Base-by-base conservation (phyloP, 805 yeast species). In the Torulaspora indica region DNA sequence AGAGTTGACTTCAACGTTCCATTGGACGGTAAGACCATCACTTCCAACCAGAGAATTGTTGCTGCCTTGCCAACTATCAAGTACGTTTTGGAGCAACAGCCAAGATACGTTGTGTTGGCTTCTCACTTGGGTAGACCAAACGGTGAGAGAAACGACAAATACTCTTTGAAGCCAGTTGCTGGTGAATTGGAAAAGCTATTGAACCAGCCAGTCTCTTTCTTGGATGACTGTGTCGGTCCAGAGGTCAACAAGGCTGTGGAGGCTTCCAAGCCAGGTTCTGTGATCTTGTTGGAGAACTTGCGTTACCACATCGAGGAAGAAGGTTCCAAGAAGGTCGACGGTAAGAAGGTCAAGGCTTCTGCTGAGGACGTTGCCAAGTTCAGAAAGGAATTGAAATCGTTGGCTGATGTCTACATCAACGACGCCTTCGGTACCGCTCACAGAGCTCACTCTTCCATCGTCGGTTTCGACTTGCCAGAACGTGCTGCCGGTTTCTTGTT, bases 401-500 rank as follows among this genome's bases (percentile, higher is more conserved):
- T 93, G 64, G 98, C 97, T 57, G 99, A 93, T 64, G 95, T 93
- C 55, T 93, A 93, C 78, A 81, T 93, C 69, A 84, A 93, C 75
- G 99, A 93, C 70, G 98, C 97, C 47, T 93, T 93, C 65, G 98
- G 98, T 71, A 93, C 98, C 53, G 97, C 98, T 46, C 99, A 93
- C 85, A 88, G 98, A 79, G 98, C 98, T 53, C 98, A 93, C 78
- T 89, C 97, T 44, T 93, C 98, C 38, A 91, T 93, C 90, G 99
- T 93, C 63, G 99, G 99, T 67, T 78, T 93, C 61, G 90, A 91
- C 60, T 79, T 88, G 62, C 90, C 95, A 54, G 90, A 88, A 75
- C 85, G 93, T 75, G 99, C 98, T 62, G 85, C 97, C 56, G 99
- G 99, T 71, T 95, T 91, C 95, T 77, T 93, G 64, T 84, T 93